Evolutionary conservation across 495 filamentous ascomycete species (phyloP).

Genomic region (Penicillium lagena): DNA sequence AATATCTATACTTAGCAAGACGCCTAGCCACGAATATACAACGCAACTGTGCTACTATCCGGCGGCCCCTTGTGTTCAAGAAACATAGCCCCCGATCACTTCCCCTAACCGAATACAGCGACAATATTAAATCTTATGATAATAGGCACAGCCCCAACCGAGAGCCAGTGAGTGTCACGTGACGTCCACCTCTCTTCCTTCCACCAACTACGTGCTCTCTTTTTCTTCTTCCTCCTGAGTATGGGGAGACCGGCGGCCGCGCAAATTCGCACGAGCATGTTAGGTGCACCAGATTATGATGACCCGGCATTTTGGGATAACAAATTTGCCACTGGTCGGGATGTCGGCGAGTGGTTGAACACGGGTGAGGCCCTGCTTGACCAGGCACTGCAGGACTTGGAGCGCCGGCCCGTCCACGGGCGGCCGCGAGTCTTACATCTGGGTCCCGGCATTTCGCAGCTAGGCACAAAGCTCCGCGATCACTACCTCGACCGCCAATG

Average conservation of each 20-base stretch:
- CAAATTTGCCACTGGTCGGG: slow-evolving; percentile 32
- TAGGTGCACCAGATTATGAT: slow-evolving; percentile 36
- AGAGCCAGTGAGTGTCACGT: background rate
- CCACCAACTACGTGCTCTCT: background rate
- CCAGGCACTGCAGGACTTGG: slow-evolving; percentile 20
- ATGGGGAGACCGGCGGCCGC: slow-evolving; percentile 3
- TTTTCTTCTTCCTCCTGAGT: background rate
- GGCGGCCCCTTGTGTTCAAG: too few relatives aligned
- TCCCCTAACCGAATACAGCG: too few relatives aligned
- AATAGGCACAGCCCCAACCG: background rate
- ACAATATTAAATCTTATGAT: too few relatives aligned
- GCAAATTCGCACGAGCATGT: slow-evolving; percentile 15
- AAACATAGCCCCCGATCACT: too few relatives aligned
- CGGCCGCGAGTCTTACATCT: slow-evolving; percentile 30
- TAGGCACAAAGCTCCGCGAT: slow-evolving; percentile 28
- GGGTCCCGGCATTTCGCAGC: slow-evolving; percentile 34
- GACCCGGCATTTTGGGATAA: slow-evolving; percentile 31
- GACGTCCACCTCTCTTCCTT: too few relatives aligned
- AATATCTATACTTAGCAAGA: too few relatives aligned
- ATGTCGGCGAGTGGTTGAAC: slow-evolving; percentile 42
- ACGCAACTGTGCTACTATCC: too few relatives aligned
- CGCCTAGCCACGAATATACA: too few relatives aligned
- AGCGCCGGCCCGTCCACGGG: slow-evolving; percentile 1
- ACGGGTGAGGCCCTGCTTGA: slow-evolving; percentile 29
- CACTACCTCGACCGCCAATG: slow-evolving; percentile 22